Percentiles rank a stretch among this genome's conserved stretches.
Conservation (phyloP, 2,329 filamentous ascomycete genomes). For the Monilinia polystroma region DNA sequence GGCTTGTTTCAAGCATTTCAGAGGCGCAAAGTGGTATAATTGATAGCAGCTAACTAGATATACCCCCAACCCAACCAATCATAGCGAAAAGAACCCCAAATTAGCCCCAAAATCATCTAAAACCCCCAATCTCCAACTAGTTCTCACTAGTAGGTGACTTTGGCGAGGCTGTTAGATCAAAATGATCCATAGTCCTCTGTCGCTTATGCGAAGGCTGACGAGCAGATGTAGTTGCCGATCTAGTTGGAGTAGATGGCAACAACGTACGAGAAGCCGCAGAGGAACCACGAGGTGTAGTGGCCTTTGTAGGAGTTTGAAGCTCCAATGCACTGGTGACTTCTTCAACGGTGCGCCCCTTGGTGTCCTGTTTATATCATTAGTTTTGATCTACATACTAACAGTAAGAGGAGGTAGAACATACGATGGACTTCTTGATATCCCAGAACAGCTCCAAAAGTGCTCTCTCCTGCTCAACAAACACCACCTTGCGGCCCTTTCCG, state of each 20-base stretch:
- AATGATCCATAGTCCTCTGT: neutral
- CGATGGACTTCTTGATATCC: slow-evolving; percentile 8
- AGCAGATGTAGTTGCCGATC: neutral
- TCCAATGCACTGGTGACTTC: neutral
- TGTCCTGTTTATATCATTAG: neutral
- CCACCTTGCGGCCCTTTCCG: neutral
- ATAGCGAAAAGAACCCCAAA: neutral
- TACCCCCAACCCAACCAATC: neutral
- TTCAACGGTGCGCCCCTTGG: neutral
- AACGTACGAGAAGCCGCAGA: neutral
- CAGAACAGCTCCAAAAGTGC: slow-evolving; percentile 5
- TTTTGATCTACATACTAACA: neutral
- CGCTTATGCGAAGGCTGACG: neutral
- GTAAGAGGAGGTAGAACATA: neutral
- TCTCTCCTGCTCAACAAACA: neutral
- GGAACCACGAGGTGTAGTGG: no score
- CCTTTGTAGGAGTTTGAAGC: neutral
- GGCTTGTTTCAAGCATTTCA: neutral
- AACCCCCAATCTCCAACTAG: neutral
- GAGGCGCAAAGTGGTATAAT: neutral
- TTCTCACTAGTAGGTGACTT: neutral
- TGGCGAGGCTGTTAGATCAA: neutral
- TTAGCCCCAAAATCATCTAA: neutral
- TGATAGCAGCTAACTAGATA: neutral
- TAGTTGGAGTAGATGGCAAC: neutral